phyloP scores from a whole-genome alignment of 108 stramenopile genomes.

The Cyclotella sp. region DNA sequence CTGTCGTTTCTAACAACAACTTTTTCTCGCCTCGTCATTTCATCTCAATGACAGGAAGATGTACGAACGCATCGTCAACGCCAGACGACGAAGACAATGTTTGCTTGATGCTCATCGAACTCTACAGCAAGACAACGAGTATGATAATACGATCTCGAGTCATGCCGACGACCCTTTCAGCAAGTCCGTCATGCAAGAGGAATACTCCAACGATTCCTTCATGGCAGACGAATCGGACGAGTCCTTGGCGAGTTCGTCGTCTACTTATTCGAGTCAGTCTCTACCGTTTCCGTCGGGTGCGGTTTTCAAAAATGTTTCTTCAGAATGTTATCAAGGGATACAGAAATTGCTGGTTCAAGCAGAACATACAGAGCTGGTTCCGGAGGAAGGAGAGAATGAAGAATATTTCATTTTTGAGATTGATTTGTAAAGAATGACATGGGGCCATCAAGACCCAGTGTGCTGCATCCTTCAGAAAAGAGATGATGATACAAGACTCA shows the following conservation, averaged over 20 bases:
- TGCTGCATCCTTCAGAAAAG: too few relatives aligned
- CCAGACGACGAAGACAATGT: background rate
- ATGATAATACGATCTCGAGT: too few relatives aligned
- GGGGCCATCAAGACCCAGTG: too few relatives aligned
- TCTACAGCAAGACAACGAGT: background rate
- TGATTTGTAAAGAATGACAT: background rate
- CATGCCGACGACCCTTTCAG: background rate
- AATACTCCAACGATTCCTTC: too few relatives aligned
- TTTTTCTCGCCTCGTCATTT: too few relatives aligned
- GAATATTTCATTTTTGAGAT: constrained; percentile 4
- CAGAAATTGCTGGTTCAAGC: background rate
- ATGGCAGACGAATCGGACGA: too few relatives aligned
- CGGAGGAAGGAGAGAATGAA: background rate
- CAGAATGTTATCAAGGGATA: background rate
- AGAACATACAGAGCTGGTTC: too few relatives aligned
- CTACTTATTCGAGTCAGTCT: too few relatives aligned
- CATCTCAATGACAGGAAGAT: background rate
- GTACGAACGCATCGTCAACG: constrained; percentile 10
- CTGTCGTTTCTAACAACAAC: too few relatives aligned
- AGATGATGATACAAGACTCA: too few relatives aligned
- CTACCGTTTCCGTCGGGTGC: too few relatives aligned
- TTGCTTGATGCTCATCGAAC: background rate
- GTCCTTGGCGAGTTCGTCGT: too few relatives aligned
- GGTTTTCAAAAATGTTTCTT: background rate
- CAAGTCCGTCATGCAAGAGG: background rate